phyloP scores from a whole-genome alignment of 176 grass and related monocot genomes.

The Paspalum notatum region DNA sequence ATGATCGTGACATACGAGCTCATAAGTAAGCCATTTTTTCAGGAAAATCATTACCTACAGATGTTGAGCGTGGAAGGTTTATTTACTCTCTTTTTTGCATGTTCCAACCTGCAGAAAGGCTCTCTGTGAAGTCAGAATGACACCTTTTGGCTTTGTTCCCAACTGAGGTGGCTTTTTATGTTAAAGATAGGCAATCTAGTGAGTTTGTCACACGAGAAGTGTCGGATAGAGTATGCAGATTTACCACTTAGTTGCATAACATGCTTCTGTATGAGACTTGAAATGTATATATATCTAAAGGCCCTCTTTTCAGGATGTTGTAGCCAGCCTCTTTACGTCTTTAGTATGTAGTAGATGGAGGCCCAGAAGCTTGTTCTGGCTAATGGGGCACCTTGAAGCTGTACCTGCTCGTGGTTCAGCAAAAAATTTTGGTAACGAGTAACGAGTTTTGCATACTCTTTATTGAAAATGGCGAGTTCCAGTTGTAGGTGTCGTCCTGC shows the following conservation, averaged over 20 bases:
- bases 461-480: not conserved
- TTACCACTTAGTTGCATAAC: slow-evolving; percentile 3
- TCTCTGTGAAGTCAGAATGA: slow-evolving; percentile 66
- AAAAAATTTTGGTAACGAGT: slow-evolving; percentile 40
- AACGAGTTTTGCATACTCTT: not conserved
- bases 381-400: slow-evolving; percentile 13
- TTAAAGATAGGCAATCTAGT: not conserved
- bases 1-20: slow-evolving; percentile 99
- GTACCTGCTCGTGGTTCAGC: not conserved
- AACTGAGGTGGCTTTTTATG: not conserved
- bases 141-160: slow-evolving; percentile 3
- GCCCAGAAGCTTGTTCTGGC: not conserved
- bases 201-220: not conserved
- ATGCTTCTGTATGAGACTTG: slow-evolving; percentile 18
- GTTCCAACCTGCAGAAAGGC: slow-evolving; percentile 61
- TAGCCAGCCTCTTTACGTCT: not conserved
- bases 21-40: slow-evolving; percentile 63
- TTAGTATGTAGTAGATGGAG: slow-evolving; percentile 12
- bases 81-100: not conserved
- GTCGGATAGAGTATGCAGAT: not conserved
- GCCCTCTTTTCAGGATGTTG: slow-evolving; percentile 18
- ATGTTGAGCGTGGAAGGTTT: not conserved
- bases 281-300: slow-evolving; percentile 36
- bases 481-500: not conserved
- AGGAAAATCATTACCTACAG: not conserved